phyloP scores from a whole-genome alignment of 306 rosid genomes.

The Nissolia schottii region DNA sequence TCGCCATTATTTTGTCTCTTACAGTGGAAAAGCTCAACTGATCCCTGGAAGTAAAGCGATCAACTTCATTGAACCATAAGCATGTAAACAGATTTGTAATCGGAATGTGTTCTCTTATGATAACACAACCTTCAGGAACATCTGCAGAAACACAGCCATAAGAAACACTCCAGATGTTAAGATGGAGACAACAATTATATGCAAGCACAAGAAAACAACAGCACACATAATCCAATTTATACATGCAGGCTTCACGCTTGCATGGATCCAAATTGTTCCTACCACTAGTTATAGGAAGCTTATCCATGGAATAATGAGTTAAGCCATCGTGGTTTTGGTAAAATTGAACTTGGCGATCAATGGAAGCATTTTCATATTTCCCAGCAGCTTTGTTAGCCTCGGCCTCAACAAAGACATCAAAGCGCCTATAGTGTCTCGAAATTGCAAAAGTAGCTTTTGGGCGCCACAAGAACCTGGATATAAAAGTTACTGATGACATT shows the following conservation, averaged over 20 bases:
- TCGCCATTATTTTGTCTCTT: conserved; percentile 80
- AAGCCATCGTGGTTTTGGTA: conserved; percentile 70
- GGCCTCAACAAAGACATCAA: conserved; percentile 92
- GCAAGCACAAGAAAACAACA: conserved; percentile 4
- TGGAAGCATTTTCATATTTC: conserved; percentile 79
- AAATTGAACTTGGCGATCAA: conserved; percentile 77
- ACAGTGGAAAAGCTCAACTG: conserved; percentile 92
- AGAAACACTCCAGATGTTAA: conserved; percentile 3
- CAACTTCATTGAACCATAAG: conserved; percentile 98
- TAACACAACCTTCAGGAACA: conserved; percentile 96
- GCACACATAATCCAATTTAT: conserved; percentile 21
- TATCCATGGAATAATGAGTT: conserved; percentile 67
- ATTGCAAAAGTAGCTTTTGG: conserved; percentile 85
- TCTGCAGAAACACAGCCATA: conserved; percentile 56
- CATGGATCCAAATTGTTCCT: conserved; percentile 28
- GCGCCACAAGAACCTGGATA: conserved; percentile 90
- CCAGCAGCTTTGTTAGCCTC: conserved; percentile 96
- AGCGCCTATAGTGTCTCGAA: conserved; percentile 91
- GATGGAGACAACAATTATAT: background rate
- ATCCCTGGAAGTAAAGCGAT: conserved; percentile 94
- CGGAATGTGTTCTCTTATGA: conserved; percentile 86
- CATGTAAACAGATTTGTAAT: conserved; percentile 93
- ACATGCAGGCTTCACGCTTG: background rate
- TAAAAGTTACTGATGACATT: conserved; percentile 1
- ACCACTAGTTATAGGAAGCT: conserved; percentile 97